Evolutionary conservation across 2,329 filamentous ascomycete genomes (phyloP).

Genomic region (Beauveria varroae): DNA sequence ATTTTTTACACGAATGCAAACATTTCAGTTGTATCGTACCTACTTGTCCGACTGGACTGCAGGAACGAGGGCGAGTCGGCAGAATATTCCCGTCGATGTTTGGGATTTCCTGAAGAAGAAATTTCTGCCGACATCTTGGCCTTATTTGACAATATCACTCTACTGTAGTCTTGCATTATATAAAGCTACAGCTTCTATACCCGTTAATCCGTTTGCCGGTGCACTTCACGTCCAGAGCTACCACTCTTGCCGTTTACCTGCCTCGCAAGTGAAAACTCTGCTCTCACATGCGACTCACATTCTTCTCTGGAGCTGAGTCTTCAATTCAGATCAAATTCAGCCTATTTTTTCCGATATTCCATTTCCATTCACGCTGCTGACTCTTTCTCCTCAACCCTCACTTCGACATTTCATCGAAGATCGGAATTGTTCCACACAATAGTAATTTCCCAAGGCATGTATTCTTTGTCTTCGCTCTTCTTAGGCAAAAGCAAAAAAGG

Average conservation of each 20-base stretch:
- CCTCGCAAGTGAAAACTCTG: background rate
- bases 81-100: background rate
- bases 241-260: slow-evolving; percentile 1
- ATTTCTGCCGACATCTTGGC: background rate
- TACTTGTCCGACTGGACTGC: background rate
- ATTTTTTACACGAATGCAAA: background rate
- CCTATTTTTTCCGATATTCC: background rate
- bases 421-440: background rate
- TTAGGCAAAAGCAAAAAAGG: too few relatives aligned
- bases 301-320: background rate
- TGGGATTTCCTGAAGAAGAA: background rate
- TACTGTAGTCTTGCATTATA: background rate
- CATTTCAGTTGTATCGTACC: background rate
- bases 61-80: background rate
- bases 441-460: background rate
- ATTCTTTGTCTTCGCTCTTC: background rate
- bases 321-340: background rate
- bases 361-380: background rate
- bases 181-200: background rate
- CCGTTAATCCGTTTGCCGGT: background rate
- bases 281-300: slow-evolving; percentile 3
- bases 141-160: too few relatives aligned
- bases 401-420: background rate
- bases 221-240: background rate
- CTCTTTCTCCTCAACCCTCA: background rate